phyloP scores from a whole-genome alignment of 2,329 filamentous ascomycete species.

The Elsinoe perseae region DNA sequence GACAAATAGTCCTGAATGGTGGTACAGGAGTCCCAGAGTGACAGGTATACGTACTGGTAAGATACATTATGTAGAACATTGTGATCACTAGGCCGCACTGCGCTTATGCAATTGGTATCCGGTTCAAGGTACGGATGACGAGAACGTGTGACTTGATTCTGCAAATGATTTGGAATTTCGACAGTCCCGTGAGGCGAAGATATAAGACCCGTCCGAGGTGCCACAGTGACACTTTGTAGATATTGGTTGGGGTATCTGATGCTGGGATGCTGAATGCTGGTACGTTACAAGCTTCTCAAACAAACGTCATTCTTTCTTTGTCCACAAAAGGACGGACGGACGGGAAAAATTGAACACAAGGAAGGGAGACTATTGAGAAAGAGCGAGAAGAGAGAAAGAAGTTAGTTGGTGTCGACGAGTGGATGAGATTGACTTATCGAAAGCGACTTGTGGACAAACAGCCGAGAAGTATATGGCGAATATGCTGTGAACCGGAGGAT shows the following conservation, averaged over 20 bases:
- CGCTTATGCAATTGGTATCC: constrained; percentile 3
- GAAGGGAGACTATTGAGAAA: constrained; percentile 9
- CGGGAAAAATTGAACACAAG: constrained; percentile 5
- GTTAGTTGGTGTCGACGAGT: background rate
- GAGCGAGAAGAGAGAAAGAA: background rate
- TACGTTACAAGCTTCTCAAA: background rate
- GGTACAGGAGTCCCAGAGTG: too few relatives aligned
- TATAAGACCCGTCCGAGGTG: constrained; percentile 10
- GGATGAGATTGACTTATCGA: constrained; percentile 14
- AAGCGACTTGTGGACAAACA: constrained; percentile 9
- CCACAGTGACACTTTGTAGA: background rate
- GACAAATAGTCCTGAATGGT: background rate
- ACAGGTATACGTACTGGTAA: constrained; percentile 42
- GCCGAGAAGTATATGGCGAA: constrained; percentile 12
- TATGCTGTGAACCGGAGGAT: constrained; percentile 15
- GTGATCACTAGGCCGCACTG: too few relatives aligned
- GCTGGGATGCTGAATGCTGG: background rate
- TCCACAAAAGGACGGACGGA: background rate
- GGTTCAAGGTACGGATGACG: background rate
- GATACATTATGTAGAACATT: constrained; percentile 44
- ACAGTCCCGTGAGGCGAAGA: background rate
- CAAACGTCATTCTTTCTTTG: constrained; percentile 12
- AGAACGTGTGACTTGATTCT: background rate
- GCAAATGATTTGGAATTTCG: constrained; percentile 12
- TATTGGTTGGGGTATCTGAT: constrained; percentile 11